Evolutionary conservation across 768 basidiomycete species (phyloP), one percentile per base, ranked within the genome.

Genomic region (Gelatoporia subvermispora): DNA sequence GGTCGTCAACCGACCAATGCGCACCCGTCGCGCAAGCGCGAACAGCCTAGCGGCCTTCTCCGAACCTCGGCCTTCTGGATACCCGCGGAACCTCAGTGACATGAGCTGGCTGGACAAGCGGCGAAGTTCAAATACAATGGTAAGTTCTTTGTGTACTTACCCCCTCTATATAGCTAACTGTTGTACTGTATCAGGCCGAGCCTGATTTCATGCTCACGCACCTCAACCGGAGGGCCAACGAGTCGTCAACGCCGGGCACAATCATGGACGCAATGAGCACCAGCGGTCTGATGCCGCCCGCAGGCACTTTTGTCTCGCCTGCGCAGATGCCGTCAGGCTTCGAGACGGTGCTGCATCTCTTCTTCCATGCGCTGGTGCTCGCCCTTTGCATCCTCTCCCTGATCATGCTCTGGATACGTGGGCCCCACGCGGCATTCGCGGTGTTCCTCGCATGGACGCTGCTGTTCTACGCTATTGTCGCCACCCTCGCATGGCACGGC

Each of bases 71-170:
- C 68, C 63, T 58, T 77, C 59, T 59, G 70, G 52, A 35, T 62
- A 73, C 15, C 71, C 77, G 24, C 71, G 79, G 48, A 81, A 76
- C 52, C 68, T 88, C 35, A 79, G 81, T 24, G 86, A 91, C 60
- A 71, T 87, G 43, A 87, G 87, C 60, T 91, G 89, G 89, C 69
- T 89, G 28, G 77, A 84, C 48, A 78, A 84, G 43, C 74, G 89
- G 45, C 77, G 87, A 49, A 88, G 82, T 61, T 67, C 85, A 24
- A 83, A 80, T 58, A 75, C 77, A 48, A 79, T 85, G 69, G 88
- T 89, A 62, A 60, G 83, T 69, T 31, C 24, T n/a, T 37, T 16
- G 36, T 38, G 11, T 34, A 41, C 41, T 49, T 49, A 5, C 13
- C 13, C 7, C 28, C 13, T 31, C 28, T 31, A 31, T 31, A 7